phyloP scores from a whole-genome alignment of 2,329 filamentous ascomycete species.

The Claviceps spartinae region DNA sequence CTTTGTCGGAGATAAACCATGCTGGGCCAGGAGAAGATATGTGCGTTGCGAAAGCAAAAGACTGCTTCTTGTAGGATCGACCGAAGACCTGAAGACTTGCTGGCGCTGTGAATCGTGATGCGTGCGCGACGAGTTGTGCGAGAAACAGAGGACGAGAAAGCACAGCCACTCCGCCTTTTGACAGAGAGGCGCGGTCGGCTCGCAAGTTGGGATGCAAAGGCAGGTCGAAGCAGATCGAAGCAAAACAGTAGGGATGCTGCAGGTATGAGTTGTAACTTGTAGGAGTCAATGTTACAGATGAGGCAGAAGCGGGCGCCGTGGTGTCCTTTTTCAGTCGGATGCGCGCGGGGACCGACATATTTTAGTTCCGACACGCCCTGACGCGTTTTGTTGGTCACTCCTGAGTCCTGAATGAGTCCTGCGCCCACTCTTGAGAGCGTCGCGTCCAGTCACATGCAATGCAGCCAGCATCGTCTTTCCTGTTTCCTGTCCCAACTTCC shows the following conservation, averaged over 20 bases:
- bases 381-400: not conserved
- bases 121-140: not conserved
- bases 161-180: not conserved
- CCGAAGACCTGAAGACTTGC: not conserved
- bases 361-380: too few relatives aligned
- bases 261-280: not conserved
- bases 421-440: not conserved
- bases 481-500: too few relatives aligned
- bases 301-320: not conserved
- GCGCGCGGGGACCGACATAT: not conserved
- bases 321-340: not conserved
- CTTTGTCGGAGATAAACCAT: constrained; percentile 97
- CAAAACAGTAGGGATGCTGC: not conserved
- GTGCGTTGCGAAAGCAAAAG: not conserved
- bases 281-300: not conserved
- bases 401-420: not conserved
- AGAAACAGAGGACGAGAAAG: not conserved
- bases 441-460: too few relatives aligned
- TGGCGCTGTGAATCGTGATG: too few relatives aligned
- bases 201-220: not conserved
- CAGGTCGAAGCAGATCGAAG: not conserved
- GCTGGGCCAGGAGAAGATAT: constrained; percentile 2
- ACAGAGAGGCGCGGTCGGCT: not conserved
- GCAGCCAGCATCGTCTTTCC: too few relatives aligned
- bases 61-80: not conserved